Conservation (phyloP, 2,329 filamentous ascomycete genomes). For the Pezicula radicicola region DNA sequence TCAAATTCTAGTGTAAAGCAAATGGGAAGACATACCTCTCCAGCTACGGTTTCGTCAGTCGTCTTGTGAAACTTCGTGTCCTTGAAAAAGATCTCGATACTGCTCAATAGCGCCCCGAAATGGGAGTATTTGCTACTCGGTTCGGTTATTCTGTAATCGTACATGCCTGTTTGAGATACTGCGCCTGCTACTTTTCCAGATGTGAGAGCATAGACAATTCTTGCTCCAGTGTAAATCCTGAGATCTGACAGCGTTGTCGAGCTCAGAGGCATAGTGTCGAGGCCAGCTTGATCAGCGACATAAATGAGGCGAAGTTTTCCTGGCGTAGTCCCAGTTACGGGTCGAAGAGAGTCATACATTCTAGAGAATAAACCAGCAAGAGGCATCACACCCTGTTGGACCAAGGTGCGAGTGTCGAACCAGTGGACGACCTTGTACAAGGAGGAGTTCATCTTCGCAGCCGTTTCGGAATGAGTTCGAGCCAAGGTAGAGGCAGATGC, state of each 20-base stretch:
- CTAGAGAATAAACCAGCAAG: conserved; percentile 59
- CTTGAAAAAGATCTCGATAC: conserved; percentile 72
- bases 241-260: conserved; percentile 74
- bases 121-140: conserved; percentile 48
- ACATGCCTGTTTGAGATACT: conserved; percentile 81
- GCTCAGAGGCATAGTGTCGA: conserved; percentile 60
- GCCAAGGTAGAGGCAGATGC: conserved; percentile 72
- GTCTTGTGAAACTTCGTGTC: conserved; percentile 60
- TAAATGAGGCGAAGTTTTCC: conserved; percentile 81
- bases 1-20: background rate
- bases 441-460: conserved; percentile 55
- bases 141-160: conserved; percentile 70
- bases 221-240: conserved; percentile 74
- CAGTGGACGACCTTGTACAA: conserved; percentile 68
- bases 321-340: conserved; percentile 56
- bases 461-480: conserved; percentile 62
- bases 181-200: conserved; percentile 82
- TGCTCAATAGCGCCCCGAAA: conserved; percentile 80
- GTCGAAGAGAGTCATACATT: conserved; percentile 57
- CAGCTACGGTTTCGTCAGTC: conserved; percentile 57
- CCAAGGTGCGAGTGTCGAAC: conserved; percentile 67
- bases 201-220: conserved; percentile 82
- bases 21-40: conserved; percentile 51
- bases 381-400: conserved; percentile 71
- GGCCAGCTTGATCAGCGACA: conserved; percentile 69